phyloP scores from a whole-genome alignment of 179 eudicot genomes.

The Silene coronaria region DNA sequence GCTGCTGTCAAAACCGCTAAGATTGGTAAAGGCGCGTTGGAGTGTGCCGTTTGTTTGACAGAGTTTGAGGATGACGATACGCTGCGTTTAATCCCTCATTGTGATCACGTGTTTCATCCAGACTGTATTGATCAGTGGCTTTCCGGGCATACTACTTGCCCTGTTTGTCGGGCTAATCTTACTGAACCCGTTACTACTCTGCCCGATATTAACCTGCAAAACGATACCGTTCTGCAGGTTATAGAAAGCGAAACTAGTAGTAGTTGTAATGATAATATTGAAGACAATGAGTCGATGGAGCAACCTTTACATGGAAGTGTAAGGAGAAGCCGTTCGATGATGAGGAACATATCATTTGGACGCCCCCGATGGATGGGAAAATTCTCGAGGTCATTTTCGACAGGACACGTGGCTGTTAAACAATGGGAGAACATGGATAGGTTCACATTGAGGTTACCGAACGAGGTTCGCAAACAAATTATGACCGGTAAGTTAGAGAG shows the following conservation, averaged over 20 bases:
- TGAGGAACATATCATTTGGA: constrained; percentile 36
- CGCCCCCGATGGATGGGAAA: constrained; percentile 34
- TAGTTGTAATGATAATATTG: not conserved
- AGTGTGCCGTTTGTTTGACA: constrained; percentile 75
- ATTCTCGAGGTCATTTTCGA: constrained; percentile 56
- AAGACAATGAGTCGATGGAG: constrained; percentile 24
- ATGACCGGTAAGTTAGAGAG: constrained; percentile 53
- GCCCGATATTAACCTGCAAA: not conserved
- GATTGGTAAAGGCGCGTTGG: constrained; percentile 61
- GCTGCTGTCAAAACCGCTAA: constrained; percentile 42
- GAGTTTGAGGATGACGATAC: constrained; percentile 73
- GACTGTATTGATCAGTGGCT: constrained; percentile 79
- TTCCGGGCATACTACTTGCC: constrained; percentile 62
- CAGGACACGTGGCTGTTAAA: constrained; percentile 65
- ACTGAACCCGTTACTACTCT: constrained; percentile 22
- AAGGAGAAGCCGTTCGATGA: constrained; percentile 40
- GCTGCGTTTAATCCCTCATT: constrained; percentile 55
- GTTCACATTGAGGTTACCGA: constrained; percentile 67
- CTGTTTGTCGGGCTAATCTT: constrained; percentile 64
- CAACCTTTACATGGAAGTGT: constrained; percentile 24
- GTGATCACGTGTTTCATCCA: constrained; percentile 79
- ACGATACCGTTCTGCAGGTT: constrained; percentile 7
- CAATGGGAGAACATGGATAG: constrained; percentile 68
- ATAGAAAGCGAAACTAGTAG: not conserved
- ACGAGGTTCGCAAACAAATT: constrained; percentile 51